Evolutionary conservation across 768 basidiomycete genomes (phyloP), one percentile per base, ranked within the genome.

Genomic region (Naganishia vaughanmartiniae): DNA sequence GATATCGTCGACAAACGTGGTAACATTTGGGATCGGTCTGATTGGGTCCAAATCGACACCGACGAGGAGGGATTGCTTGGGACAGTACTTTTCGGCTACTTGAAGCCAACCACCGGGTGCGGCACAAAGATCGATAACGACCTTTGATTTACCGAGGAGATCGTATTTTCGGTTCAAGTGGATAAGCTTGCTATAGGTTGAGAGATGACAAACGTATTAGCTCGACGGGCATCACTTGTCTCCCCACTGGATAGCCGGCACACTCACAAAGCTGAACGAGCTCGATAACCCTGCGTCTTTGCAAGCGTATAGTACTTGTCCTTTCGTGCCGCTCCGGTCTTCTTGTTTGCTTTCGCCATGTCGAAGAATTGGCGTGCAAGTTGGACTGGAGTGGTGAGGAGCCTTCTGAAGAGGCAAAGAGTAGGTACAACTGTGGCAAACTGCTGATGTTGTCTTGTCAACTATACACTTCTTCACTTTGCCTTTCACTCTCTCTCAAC

Each of bases 91-190:
- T 85, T 89, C 91, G 34, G 94, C 94, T 21, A 99, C 96, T 81
- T 99, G 96, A 11, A 98, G 85, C 96, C 96, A 99, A 78, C 96
- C 96, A 75, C 96, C 96, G 7, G 96, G 96, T 5, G 96, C 96
- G 39, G 96, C 96, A 82, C 96, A 99, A 36, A 99, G 86, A 86
- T 99, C 96, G 76, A 99, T 94, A 53, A 90, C 91, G 81, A 95
- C 97, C 69, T 93, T 90, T 34, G 87, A 84, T 55, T 76, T 78
- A 76, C 93, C 91, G 28, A 99, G 86, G 79, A 99, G 90, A 19
- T 89, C 87, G 83, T 91, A 99, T 84, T 98, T 99, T 81, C 95
- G 93, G 85, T 99, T 98, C 72, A 99, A 84, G 82, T 99, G 96
- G 70, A 99, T 93, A 70, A 99, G 87, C 83, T 99, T 99, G 89